These are phyloP conservation scores for Butyriboletus loyo DNA, from an alignment of 768 basidiomycete species.

Conservation along the genomic window DNA sequence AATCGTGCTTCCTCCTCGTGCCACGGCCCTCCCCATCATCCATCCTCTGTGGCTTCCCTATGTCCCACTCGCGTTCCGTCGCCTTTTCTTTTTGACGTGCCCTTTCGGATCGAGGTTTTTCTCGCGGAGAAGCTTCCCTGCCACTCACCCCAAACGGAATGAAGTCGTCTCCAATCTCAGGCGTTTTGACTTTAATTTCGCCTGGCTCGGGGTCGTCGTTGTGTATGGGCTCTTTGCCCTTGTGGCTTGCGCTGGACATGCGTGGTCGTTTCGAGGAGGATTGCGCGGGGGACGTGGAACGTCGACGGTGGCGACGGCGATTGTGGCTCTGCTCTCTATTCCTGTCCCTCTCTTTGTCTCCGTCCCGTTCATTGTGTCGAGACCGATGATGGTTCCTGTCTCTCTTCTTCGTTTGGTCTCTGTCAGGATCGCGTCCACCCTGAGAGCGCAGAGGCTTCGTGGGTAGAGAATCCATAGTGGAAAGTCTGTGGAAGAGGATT, in stretches of 20 bases:
- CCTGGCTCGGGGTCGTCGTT: constrained; percentile 9
- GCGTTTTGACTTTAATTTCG: constrained; percentile 5
- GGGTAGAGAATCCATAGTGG: constrained; percentile 20
- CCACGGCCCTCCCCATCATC: constrained; percentile 22
- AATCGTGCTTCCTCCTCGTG: constrained; percentile 47
- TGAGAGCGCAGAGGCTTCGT: constrained; percentile 18
- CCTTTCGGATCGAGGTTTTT: constrained; percentile 14
- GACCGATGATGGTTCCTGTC: constrained; percentile 7
- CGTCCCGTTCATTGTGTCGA: constrained; percentile 6
- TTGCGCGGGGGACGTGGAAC: constrained; percentile 14
- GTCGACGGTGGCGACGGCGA: constrained; percentile 5
- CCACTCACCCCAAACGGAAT: constrained; percentile 27
- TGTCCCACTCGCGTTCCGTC: constrained; percentile 41
- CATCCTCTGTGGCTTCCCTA: constrained; percentile 29
- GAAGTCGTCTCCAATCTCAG: constrained; percentile 31
- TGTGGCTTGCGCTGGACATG: constrained; percentile 8
- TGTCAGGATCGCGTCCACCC: constrained; percentile 15
- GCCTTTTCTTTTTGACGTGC: constrained; percentile 19
- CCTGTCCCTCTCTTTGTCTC: constrained; percentile 1
- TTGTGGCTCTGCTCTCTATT: constrained; percentile 1
- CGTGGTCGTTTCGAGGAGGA: constrained; percentile 19
- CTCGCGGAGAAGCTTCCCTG: constrained; percentile 5
- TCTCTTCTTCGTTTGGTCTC: constrained; percentile 5
- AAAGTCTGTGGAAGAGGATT: neutral
- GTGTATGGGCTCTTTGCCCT: constrained; percentile 15